These are phyloP conservation scores for Lotmaria passim DNA, from an alignment of 208 protist genomes.

Conservation along the genomic window DNA sequence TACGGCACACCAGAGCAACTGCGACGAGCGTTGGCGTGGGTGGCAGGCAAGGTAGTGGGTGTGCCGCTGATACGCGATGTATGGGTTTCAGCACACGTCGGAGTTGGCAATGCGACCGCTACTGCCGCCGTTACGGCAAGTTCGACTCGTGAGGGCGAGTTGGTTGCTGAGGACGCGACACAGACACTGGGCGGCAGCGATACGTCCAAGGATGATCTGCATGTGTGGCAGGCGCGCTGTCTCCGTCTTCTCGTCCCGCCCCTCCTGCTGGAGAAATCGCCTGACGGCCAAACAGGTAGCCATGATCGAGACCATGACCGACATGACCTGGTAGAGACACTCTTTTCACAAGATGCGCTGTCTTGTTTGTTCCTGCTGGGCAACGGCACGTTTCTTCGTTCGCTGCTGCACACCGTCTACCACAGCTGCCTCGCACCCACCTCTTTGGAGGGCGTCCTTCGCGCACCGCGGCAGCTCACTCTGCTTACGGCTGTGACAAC, in stretches of 20 bases:
- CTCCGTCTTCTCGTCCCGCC: slow-evolving; percentile 10
- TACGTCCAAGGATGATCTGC: neutral
- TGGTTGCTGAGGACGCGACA: neutral
- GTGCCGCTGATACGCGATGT: neutral
- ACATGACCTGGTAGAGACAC: neutral
- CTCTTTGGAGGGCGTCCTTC: slow-evolving; percentile 15
- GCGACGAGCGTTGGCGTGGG: slow-evolving; percentile 23
- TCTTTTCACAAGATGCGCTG: slow-evolving; percentile 3
- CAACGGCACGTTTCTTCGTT: slow-evolving; percentile 25
- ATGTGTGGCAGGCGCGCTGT: slow-evolving; percentile 8
- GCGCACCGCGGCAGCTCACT: slow-evolving; percentile 19
- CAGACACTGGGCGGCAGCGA: neutral
- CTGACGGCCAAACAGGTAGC: too few species aligned
- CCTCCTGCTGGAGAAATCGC: neutral
- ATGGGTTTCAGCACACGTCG: too few species aligned
- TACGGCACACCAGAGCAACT: slow-evolving; percentile 33
- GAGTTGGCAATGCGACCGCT: too few species aligned
- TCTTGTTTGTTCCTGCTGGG: slow-evolving; percentile 19
- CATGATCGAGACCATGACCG: too few species aligned
- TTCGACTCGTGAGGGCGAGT: neutral
- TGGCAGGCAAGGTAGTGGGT: slow-evolving; percentile 13
- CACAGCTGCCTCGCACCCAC: slow-evolving; percentile 14
- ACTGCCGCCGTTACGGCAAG: too few species aligned
- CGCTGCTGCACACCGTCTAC: slow-evolving; percentile 19
- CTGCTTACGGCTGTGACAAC: slow-evolving; percentile 7